These are phyloP conservation scores for Arthrobotrys pseudoclavata DNA, from an alignment of 2,329 filamentous ascomycete genomes.

Conservation along the genomic window DNA sequence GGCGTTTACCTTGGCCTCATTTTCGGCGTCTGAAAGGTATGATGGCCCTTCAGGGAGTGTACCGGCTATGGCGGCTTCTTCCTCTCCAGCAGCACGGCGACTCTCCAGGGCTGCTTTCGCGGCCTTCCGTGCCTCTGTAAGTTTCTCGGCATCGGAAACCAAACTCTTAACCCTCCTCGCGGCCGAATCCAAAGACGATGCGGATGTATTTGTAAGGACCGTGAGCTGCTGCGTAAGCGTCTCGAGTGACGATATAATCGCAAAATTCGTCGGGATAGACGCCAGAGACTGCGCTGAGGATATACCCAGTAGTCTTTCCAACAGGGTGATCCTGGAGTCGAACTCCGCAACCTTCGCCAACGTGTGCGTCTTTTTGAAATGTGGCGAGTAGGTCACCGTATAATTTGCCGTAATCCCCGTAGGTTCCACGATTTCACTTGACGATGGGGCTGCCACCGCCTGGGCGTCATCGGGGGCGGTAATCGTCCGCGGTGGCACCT, in stretches of 20 bases:
- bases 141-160: slow-evolving; percentile 78
- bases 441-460: slow-evolving; percentile 61
- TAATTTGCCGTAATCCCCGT: slow-evolving; percentile 69
- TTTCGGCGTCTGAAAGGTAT: slow-evolving; percentile 70
- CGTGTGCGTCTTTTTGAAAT: slow-evolving; percentile 77
- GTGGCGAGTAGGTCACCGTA: slow-evolving; percentile 75
- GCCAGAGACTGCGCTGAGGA: slow-evolving; percentile 70
- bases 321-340: slow-evolving; percentile 80
- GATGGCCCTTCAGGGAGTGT: slow-evolving; percentile 67
- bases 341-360: slow-evolving; percentile 88
- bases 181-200: slow-evolving; percentile 79
- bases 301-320: slow-evolving; percentile 86
- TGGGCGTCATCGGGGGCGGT: slow-evolving; percentile 54
- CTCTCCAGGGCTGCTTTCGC: slow-evolving; percentile 75
- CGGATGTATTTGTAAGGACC: slow-evolving; percentile 79
- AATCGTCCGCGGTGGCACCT: slow-evolving; percentile 37
- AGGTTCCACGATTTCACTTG: slow-evolving; percentile 59
- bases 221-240: slow-evolving; percentile 83
- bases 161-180: slow-evolving; percentile 78
- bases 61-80: slow-evolving; percentile 45
- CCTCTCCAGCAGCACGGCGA: slow-evolving; percentile 61
- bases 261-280: slow-evolving; percentile 70
- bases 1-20: slow-evolving; percentile 88
- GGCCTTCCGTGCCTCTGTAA: slow-evolving; percentile 76
- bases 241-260: slow-evolving; percentile 85